phyloP scores from a whole-genome alignment of 257 asterid species.

The Nicotiana otophora region DNA sequence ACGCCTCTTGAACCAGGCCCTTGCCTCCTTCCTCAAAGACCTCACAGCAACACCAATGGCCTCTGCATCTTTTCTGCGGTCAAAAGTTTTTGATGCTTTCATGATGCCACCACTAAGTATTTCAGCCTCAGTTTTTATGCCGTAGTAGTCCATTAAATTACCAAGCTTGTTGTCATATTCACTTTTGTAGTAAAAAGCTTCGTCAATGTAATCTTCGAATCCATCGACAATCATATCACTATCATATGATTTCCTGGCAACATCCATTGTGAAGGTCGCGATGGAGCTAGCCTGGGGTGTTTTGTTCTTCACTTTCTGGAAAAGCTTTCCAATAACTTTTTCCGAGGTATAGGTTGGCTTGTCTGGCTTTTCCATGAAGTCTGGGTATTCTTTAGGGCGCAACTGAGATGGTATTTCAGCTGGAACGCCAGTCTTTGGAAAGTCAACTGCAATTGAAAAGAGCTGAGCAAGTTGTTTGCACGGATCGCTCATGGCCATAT shows the following conservation, averaged over 20 bases:
- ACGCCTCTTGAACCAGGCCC: conserved; percentile 61
- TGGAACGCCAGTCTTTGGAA: conserved; percentile 84
- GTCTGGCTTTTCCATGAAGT: conserved; percentile 90
- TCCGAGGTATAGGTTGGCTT: conserved; percentile 43
- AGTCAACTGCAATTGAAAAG: conserved; percentile 79
- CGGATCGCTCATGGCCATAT: conserved; percentile 45
- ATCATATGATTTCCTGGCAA: conserved; percentile 55
- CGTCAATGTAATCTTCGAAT: conserved; percentile 48
- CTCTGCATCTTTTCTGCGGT: conserved; percentile 71
- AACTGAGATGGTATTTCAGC: conserved; percentile 70
- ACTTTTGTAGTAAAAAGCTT: conserved; percentile 52
- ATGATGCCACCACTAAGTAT: conserved; percentile 67
- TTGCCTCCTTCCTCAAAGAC: conserved; percentile 68
- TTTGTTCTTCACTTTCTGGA: conserved; percentile 49
- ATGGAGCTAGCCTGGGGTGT: conserved; percentile 35
- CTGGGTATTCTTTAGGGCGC: conserved; percentile 76
- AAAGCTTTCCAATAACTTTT: conserved; percentile 75
- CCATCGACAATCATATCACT: conserved; percentile 63
- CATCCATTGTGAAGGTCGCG: conserved; percentile 47
- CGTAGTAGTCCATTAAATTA: conserved; percentile 78
- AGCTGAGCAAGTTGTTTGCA: conserved; percentile 61
- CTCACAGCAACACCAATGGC: conserved; percentile 60
- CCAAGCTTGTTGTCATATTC: conserved; percentile 80
- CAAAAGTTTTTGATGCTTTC: conserved; percentile 65
- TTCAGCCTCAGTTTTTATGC: conserved; percentile 82